Evolutionary conservation across 2,329 filamentous ascomycete genomes (phyloP).

Genomic region (Sclerotinia borealis): DNA sequence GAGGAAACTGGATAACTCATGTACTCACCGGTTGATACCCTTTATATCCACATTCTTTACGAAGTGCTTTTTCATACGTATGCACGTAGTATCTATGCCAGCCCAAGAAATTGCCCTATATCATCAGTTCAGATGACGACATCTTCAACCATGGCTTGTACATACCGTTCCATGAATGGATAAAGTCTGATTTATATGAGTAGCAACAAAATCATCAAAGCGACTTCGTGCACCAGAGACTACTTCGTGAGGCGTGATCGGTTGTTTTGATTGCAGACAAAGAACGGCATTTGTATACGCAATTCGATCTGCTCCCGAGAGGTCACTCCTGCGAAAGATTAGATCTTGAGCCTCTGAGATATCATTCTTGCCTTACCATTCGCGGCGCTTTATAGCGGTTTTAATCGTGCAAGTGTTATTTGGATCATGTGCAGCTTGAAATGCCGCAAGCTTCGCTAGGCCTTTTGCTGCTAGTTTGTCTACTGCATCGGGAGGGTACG

Average conservation of each 20-base stretch:
- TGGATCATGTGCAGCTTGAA: conserved; percentile 17
- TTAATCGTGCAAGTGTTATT: conserved; percentile 31
- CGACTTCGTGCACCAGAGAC: conserved; percentile 33
- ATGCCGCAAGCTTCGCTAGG: conserved; percentile 30
- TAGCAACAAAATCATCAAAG: conserved; percentile 36
- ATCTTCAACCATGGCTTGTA: conserved; percentile 11
- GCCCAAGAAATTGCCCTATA: conserved; percentile 33
- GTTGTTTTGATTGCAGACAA: conserved; percentile 32
- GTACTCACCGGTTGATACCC: conserved; percentile 38
- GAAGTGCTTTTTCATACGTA: conserved; percentile 38
- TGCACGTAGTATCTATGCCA: conserved; percentile 40
- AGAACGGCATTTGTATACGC: conserved; percentile 35
- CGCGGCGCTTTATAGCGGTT: conserved; percentile 36
- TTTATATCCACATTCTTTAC: conserved; percentile 38
- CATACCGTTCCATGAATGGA: conserved; percentile 19
- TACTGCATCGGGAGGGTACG: conserved; percentile 12
- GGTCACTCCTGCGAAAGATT: conserved; percentile 14
- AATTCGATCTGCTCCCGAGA: conserved; percentile 17
- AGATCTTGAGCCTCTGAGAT: background rate
- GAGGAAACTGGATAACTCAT: background rate
- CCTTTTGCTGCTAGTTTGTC: conserved; percentile 32
- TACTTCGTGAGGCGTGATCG: conserved; percentile 28
- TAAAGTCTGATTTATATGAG: conserved; percentile 33
- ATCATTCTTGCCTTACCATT: conserved; percentile 34
- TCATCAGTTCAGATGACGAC: conserved; percentile 15